Evolutionary conservation across 1,139 yeast species (phyloP), one percentile per base, ranked within the genome.

Genomic region (Taiozyma sp.): DNA sequence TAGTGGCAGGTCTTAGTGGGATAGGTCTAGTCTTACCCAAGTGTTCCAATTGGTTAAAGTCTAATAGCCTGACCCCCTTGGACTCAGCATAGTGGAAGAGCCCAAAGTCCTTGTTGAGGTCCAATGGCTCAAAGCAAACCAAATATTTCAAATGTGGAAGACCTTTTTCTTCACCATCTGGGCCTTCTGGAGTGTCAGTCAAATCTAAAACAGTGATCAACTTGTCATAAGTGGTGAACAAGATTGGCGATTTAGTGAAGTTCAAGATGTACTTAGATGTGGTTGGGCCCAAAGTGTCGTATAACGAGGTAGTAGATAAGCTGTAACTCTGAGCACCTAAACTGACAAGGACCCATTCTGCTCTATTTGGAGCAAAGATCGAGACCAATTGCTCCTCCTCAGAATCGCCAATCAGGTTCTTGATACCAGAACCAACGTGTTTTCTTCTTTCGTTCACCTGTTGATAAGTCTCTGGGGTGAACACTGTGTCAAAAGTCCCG

Each of bases 381-480:
- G 83, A 72, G n/a, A 83, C 81, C 39, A 79, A 68, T 60, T 80
- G 81, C 42, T 52, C 54, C 40, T 70, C 70, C 36, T 69, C 57
- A 28, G 55, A 54, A 34, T 68, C 64, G 23, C 70, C 69, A 40
- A 71, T 62, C 46, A 72, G 71, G 4, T 62, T 63, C 51, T 55
- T 77, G 32, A 87, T 61, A 13, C 95, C 96, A 3, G 88, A 70
- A 6, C 91, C 95, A 45, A 87, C 71, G 49, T 78, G 68, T 48
- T 69, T 66, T 50, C 79, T 75, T 48, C 83, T 71, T 45, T 64
- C 57, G 32, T 70, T 68, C 10, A 79, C 70, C 43, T 73, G 65
- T 12, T 57, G 58, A 62, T 75, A 84, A 9, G 78, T 65, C 56
- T 77, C 72, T 68, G 73, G 87, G 34, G 69, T 70, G 67, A 80